These are phyloP conservation scores for Globisporangium camurandrum DNA, from an alignment of 352 stramenopile species.

Conservation along the genomic window DNA sequence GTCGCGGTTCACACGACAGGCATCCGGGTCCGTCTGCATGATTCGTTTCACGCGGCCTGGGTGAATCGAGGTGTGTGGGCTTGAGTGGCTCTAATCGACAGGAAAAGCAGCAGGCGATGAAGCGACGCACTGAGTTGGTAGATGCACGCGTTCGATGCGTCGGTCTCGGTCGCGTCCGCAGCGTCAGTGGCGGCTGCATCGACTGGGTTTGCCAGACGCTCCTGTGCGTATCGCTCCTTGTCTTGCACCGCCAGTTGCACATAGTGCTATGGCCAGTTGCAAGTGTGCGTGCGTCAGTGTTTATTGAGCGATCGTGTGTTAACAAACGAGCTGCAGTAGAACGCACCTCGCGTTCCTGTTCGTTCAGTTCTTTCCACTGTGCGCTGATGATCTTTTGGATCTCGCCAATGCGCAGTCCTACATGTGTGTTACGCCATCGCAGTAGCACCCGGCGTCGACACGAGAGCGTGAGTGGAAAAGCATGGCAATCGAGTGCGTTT, in stretches of 20 bases:
- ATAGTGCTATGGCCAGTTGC: conserved; percentile 40
- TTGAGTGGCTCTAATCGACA: conserved; percentile 13
- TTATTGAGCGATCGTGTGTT: not conserved
- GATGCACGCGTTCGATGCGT: conserved; percentile 25
- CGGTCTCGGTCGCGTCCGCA: conserved; percentile 19
- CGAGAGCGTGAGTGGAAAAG: not conserved
- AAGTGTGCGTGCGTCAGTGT: not conserved
- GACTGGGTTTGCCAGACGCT: conserved; percentile 59
- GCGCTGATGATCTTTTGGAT: conserved; percentile 88
- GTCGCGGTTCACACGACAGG: conserved; percentile 89
- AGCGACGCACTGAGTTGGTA: conserved; percentile 37
- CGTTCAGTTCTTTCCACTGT: conserved; percentile 82
- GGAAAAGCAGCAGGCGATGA: not conserved
- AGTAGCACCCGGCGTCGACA: not conserved
- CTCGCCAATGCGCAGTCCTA: conserved; percentile 50
- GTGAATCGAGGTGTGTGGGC: not conserved
- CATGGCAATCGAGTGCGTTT: not conserved
- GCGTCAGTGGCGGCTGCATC: conserved; percentile 48
- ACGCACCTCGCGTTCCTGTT: conserved; percentile 75
- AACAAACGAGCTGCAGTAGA: too few species aligned
- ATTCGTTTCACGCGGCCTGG: conserved; percentile 90
- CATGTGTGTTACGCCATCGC: not conserved
- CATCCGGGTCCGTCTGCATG: conserved; percentile 89
- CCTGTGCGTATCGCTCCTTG: conserved; percentile 75
- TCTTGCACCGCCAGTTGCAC: conserved; percentile 79